Percentiles rank a stretch among this genome's conserved stretches.
Conservation (phyloP, 805 yeast genomes). For the Maudiozyma barnettii region DNA sequence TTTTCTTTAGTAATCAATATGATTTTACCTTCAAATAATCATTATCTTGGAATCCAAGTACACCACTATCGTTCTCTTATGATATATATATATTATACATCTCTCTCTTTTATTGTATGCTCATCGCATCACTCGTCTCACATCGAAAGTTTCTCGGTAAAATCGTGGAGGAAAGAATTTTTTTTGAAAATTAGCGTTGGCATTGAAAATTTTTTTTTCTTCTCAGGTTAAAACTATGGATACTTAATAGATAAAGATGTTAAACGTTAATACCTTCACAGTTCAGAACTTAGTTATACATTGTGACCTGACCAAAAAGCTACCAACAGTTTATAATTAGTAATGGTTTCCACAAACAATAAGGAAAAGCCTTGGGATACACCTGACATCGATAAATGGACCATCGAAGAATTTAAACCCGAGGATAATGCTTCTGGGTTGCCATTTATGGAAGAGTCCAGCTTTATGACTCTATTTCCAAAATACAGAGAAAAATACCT, state of each 20-base stretch:
- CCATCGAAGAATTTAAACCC: conserved; percentile 73
- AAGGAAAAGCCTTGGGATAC: conserved; percentile 98
- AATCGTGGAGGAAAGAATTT: background rate
- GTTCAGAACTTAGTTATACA: too few relatives aligned
- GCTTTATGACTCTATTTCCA: conserved; percentile 91
- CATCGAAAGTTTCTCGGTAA: background rate
- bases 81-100: background rate
- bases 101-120: too few relatives aligned
- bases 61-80: too few relatives aligned
- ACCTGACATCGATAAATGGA: conserved; percentile 90
- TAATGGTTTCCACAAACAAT: conserved; percentile 87
- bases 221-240: background rate
- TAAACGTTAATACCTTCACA: too few relatives aligned
- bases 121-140: too few relatives aligned
- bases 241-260: background rate
- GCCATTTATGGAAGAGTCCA: conserved; percentile 91
- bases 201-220: conserved; percentile 2
- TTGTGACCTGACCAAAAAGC: too few relatives aligned
- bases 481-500: conserved; percentile 90
- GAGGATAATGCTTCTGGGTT: conserved; percentile 82
- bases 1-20: too few relatives aligned
- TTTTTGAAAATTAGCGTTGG: background rate
- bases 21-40: too few relatives aligned
- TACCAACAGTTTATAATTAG: too few relatives aligned
- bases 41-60: too few relatives aligned